Evolutionary conservation across 2,329 filamentous ascomycete genomes (phyloP).

Genomic region (Scleromitrula shiraiana): DNA sequence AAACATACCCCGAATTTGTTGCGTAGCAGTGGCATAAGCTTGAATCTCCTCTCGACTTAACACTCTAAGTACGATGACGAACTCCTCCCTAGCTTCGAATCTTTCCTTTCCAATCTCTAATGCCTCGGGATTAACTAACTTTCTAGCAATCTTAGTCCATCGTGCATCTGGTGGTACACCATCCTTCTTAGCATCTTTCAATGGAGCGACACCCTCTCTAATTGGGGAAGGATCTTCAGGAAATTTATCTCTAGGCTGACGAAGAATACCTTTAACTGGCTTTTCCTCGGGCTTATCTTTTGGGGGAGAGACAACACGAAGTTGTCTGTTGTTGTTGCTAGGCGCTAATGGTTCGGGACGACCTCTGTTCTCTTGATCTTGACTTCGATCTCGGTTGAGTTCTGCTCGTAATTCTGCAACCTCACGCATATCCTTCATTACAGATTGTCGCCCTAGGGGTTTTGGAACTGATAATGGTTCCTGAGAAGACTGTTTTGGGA

Average conservation of each 20-base stretch:
- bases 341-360: slow-evolving; percentile 18
- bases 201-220: slow-evolving; percentile 84
- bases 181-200: slow-evolving; percentile 75
- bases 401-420: slow-evolving; percentile 21
- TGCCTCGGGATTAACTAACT: slow-evolving; percentile 82
- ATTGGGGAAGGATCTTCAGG: slow-evolving; percentile 79
- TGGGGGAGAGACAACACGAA: slow-evolving; percentile 64
- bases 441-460: slow-evolving; percentile 15
- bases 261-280: slow-evolving; percentile 73
- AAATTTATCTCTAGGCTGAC: slow-evolving; percentile 72
- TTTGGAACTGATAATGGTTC: slow-evolving; percentile 4
- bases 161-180: slow-evolving; percentile 71
- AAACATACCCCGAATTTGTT: slow-evolving; percentile 66
- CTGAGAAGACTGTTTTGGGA: slow-evolving; percentile 11
- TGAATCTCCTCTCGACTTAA: slow-evolving; percentile 85
- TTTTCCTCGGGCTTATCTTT: slow-evolving; percentile 57
- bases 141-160: slow-evolving; percentile 89
- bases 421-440: slow-evolving; percentile 20
- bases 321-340: slow-evolving; percentile 14
- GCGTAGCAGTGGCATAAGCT: slow-evolving; percentile 73
- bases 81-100: slow-evolving; percentile 86
- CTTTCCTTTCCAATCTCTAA: slow-evolving; percentile 80
- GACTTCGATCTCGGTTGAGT: no score
- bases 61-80: slow-evolving; percentile 86
- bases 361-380: slow-evolving; percentile 17